Base-by-base conservation (phyloP, 176 grass and related monocot species). In the Lolium multiflorum region DNA sequence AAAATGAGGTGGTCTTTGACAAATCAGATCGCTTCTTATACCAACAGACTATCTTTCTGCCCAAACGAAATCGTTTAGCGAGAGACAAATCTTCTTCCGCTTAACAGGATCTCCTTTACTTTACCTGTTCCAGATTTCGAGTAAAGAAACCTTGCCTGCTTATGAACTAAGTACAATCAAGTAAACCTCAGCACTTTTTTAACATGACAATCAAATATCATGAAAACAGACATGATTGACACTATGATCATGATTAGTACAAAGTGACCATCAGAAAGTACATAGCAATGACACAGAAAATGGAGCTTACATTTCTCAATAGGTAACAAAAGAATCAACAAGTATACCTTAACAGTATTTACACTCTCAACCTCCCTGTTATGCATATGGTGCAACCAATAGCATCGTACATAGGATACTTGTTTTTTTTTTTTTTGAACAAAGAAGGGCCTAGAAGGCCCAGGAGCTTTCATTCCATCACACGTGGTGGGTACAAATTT, bases 41-140 rank as follows among this genome's bases (percentile, higher is more conserved):
- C n/a, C 20, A 78, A 49, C 31, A 44, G 48, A 55, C 37, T 9
- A 6, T 39, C 81, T 77, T 76, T 71, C 12, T 25, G 25, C 31
- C 20, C 3, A 62, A 78, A 61, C 72, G 54, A 71, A 7, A 13
- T n/a, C 10, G 48, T 50, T 50, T 39, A 47, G 47, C 17, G 13
- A 44, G 22, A 31, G 38, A 11, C 7, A 48, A 47, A 74, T 37
- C 37, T 81, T 69, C 81, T 57, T 50, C 85, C 16, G 58, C n/a
- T n/a, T n/a, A n/a, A n/a, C n/a, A n/a, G n/a, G 38, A 88, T 57
- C 44, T 52, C 86, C 68, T 85, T 81, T 55, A 15, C 69, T 60
- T 81, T 85, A 49, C 13, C 22, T 3, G 12, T 17, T 81, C 76
- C 48, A 48, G 72, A 74, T 55, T 81, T 63, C n/a, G 0, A 84